Percentiles rank a stretch among this genome's conserved stretches.
These are phyloP conservation scores for Populus trichocarpa DNA, from an alignment of 441 rosid genomes.

Conservation along the genomic window DNA sequence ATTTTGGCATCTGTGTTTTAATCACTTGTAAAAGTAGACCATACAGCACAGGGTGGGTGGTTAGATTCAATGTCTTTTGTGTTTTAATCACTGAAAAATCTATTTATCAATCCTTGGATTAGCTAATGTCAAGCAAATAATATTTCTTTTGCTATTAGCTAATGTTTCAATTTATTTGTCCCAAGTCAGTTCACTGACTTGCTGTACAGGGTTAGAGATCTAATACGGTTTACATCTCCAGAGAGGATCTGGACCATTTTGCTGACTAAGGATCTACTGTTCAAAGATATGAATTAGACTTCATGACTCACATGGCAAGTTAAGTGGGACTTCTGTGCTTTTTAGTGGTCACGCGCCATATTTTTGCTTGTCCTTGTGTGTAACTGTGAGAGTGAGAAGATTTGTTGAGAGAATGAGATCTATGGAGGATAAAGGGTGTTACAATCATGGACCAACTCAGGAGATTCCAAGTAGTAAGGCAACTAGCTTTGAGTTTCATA, in stretches of 20 bases:
- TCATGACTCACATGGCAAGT: not conserved
- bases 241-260: slow-evolving; percentile 19
- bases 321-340: slow-evolving; percentile 2
- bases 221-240: slow-evolving; percentile 4
- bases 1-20: slow-evolving; percentile 15
- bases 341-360: not conserved
- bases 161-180: not conserved
- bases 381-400: not conserved
- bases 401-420: slow-evolving; percentile 60
- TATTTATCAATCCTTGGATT: slow-evolving; percentile 9
- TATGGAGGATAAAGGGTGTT: slow-evolving; percentile 61
- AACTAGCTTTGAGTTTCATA: slow-evolving; percentile 68
- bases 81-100: slow-evolving; percentile 13
- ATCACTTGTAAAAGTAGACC: slow-evolving; percentile 17
- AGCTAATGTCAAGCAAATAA: not conserved
- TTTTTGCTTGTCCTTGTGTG: not conserved
- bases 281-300: slow-evolving; percentile 3
- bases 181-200: not conserved
- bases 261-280: slow-evolving; percentile 10
- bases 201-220: not conserved
- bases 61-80: slow-evolving; percentile 6
- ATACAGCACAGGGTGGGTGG: not conserved
- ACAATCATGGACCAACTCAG: slow-evolving; percentile 49
- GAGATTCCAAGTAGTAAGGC: slow-evolving; percentile 48
- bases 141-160: not conserved